phyloP scores from a whole-genome alignment of 306 rosid genomes.

The Chamaecrista fasciculata region DNA sequence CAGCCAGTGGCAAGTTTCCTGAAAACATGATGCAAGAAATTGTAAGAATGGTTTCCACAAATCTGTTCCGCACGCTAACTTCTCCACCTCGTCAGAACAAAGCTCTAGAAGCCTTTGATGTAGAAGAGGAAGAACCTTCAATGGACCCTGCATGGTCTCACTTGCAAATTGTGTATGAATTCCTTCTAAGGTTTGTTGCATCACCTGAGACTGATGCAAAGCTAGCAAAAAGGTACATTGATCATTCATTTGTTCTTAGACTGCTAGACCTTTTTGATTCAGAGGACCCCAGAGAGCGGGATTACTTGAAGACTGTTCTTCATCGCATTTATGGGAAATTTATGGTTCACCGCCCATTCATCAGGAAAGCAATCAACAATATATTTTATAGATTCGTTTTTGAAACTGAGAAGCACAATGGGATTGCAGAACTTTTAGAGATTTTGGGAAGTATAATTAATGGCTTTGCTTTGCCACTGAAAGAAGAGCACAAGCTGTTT shows the following conservation, averaged over 20 bases:
- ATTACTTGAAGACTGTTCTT: constrained; percentile 64
- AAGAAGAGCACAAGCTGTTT: constrained; percentile 46
- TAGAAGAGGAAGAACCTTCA: constrained; percentile 82
- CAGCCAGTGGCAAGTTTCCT: constrained; percentile 58
- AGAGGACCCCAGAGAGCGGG: constrained; percentile 32
- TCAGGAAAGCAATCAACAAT: constrained; percentile 70
- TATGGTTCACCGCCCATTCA: constrained; percentile 86
- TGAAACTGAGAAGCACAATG: too few species aligned
- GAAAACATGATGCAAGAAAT: constrained; percentile 67
- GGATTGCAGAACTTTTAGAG: too few species aligned
- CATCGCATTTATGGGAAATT: too few species aligned
- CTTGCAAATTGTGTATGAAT: constrained; percentile 57
- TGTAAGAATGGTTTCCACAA: constrained; percentile 60
- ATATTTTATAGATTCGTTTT: too few species aligned
- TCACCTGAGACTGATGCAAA: neutral
- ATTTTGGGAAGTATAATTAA: too few species aligned
- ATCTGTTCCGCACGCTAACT: constrained; percentile 64
- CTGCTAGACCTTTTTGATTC: neutral
- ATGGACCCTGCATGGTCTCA: constrained; percentile 92
- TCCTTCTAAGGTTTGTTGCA: neutral
- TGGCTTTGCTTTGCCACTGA: neutral
- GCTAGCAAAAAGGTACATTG: neutral
- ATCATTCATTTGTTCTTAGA: constrained; percentile 11
- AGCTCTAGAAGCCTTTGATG: constrained; percentile 57
- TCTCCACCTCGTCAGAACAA: constrained; percentile 77